A percentile compares a stretch with the other conserved stretches of the same genome.
Evolutionary conservation across 2,329 filamentous ascomycete species (phyloP).

Genomic region (Coleophoma crateriformis): DNA sequence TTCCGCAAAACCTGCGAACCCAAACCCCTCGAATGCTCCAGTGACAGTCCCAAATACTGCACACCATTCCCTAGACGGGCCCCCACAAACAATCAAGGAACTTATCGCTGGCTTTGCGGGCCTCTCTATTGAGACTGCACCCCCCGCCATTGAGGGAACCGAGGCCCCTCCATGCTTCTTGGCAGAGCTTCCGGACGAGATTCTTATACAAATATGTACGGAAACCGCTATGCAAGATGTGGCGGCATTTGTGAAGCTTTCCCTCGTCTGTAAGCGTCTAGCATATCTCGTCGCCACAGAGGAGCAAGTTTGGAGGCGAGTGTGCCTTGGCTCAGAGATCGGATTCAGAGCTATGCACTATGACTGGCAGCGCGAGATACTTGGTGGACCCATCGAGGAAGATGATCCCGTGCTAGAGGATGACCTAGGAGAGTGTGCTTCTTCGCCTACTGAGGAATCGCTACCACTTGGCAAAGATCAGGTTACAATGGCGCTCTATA

Average conservation of each 20-base stretch:
- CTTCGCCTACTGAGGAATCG: neutral
- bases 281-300: slow-evolving; percentile 82
- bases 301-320: slow-evolving; percentile 76
- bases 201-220: slow-evolving; percentile 72
- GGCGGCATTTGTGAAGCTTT: slow-evolving; percentile 67
- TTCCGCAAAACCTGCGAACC: slow-evolving; percentile 33
- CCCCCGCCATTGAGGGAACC: slow-evolving; percentile 66
- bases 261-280: slow-evolving; percentile 79
- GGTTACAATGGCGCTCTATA: slow-evolving; percentile 26
- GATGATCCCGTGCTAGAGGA: slow-evolving; percentile 5
- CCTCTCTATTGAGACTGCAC: slow-evolving; percentile 61
- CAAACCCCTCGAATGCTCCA: slow-evolving; percentile 40
- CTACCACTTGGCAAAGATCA: slow-evolving; percentile 7
- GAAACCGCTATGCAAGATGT: slow-evolving; percentile 71
- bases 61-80: slow-evolving; percentile 50
- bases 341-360: slow-evolving; percentile 85
- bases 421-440: slow-evolving; percentile 4
- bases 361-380: slow-evolving; percentile 58
- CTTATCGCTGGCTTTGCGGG: slow-evolving; percentile 72
- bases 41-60: slow-evolving; percentile 45
- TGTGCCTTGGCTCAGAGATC: slow-evolving; percentile 65
- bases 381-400: slow-evolving; percentile 46
- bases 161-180: slow-evolving; percentile 77
- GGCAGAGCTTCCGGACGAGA: slow-evolving; percentile 71
- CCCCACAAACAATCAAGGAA: slow-evolving; percentile 52